These are phyloP conservation scores for Candida manassasensis DNA, from an alignment of 805 yeast species.

Conservation along the genomic window DNA sequence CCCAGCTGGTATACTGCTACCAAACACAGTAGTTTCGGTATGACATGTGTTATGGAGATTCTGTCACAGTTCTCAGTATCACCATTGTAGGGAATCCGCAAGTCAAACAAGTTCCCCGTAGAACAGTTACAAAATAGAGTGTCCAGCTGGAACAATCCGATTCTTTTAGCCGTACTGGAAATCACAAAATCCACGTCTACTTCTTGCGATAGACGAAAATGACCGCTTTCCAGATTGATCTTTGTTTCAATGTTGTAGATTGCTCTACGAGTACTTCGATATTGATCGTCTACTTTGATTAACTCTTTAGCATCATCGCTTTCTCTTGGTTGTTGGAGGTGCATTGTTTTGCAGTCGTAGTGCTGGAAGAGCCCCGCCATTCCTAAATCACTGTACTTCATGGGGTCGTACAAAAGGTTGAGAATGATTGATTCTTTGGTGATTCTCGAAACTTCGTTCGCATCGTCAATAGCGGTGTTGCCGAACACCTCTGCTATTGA, in stretches of 20 bases:
- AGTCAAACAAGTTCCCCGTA: constrained; percentile 39
- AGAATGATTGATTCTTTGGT: constrained; percentile 39
- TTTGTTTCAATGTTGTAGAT: constrained; percentile 5
- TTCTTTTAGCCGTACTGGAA: constrained; percentile 40
- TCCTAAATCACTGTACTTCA: constrained; percentile 35
- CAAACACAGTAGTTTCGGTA: constrained; percentile 33
- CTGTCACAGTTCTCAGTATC: constrained; percentile 31
- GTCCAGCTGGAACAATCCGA: constrained; percentile 44
- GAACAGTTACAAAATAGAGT: constrained; percentile 46
- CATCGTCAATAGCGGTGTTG: constrained; percentile 34
- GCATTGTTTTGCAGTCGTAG: constrained; percentile 22
- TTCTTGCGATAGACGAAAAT: constrained; percentile 1
- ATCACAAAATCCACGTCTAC: constrained; percentile 15
- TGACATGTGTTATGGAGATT: constrained; percentile 29
- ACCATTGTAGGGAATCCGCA: constrained; percentile 31
- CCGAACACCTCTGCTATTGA: constrained; percentile 47
- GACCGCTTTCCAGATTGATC: neutral
- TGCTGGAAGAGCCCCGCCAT: constrained; percentile 30
- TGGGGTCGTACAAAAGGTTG: constrained; percentile 35
- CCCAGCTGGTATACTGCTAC: constrained; percentile 38
- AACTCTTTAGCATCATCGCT: constrained; percentile 15
- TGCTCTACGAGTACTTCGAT: constrained; percentile 27
- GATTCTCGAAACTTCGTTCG: constrained; percentile 22
- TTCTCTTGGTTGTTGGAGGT: constrained; percentile 2
- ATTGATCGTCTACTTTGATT: constrained; percentile 29